A percentile compares a stretch with the other conserved stretches of the same genome.
Evolutionary conservation across 2,329 filamentous ascomycete genomes (phyloP).

Genomic region (Ceratocystis destructans): DNA sequence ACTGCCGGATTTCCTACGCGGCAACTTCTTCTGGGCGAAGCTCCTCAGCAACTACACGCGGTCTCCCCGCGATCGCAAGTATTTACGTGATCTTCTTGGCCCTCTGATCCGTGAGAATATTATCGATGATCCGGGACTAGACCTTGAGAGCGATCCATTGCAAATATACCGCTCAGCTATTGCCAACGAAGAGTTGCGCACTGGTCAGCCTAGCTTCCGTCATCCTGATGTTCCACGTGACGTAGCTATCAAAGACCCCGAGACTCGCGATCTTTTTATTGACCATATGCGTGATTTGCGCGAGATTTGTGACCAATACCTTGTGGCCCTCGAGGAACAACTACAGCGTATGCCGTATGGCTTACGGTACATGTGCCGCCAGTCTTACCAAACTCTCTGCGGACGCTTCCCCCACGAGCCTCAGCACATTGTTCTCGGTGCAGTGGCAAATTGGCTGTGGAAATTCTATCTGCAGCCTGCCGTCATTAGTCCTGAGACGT

Average conservation of each 20-base stretch:
- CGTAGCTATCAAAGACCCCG: slow-evolving; percentile 86
- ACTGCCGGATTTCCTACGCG: slow-evolving; percentile 74
- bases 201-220: slow-evolving; percentile 67
- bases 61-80: slow-evolving; percentile 84
- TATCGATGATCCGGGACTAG: slow-evolving; percentile 77
- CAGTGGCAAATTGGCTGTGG: slow-evolving; percentile 87
- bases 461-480: slow-evolving; percentile 86
- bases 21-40: slow-evolving; percentile 87
- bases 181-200: slow-evolving; percentile 93
- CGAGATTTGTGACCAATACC: slow-evolving; percentile 87
- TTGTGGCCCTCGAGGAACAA: slow-evolving; percentile 66
- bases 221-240: slow-evolving; percentile 78
- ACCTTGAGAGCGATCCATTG: slow-evolving; percentile 92
- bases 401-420: slow-evolving; percentile 69
- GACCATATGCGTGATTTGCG: slow-evolving; percentile 85
- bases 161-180: slow-evolving; percentile 93
- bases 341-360: slow-evolving; percentile 86
- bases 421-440: slow-evolving; percentile 61
- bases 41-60: slow-evolving; percentile 77
- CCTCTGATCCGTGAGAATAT: slow-evolving; percentile 82
- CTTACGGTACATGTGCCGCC: slow-evolving; percentile 71
- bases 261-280: slow-evolving; percentile 86
- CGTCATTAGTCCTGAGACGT: slow-evolving; percentile 76
- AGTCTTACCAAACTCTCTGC: slow-evolving; percentile 68
- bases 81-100: slow-evolving; percentile 72